Conservation (phyloP, 164 flowering plant species). For the Liquidambar formosana region DNA sequence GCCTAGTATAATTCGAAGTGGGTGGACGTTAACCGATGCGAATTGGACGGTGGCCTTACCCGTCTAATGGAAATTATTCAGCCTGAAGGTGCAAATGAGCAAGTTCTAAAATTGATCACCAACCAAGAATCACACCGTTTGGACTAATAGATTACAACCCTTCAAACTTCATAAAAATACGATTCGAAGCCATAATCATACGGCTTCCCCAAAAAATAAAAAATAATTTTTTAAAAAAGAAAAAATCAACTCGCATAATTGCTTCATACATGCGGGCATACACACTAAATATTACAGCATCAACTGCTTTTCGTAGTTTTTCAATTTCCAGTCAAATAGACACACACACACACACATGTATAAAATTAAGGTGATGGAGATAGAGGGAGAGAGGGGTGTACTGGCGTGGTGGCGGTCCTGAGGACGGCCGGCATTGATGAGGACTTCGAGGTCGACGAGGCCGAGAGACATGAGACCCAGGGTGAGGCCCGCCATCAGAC, state of each 20-base stretch:
- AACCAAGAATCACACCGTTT: background rate
- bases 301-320: too few relatives aligned
- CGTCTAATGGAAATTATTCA: too few relatives aligned
- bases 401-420: conserved; percentile 79
- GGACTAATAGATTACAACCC: background rate
- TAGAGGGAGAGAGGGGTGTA: conserved; percentile 18
- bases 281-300: too few relatives aligned
- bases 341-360: background rate
- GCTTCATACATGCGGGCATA: too few relatives aligned
- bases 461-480: conserved; percentile 94
- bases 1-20: background rate
- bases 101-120: background rate
- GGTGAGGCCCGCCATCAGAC: conserved; percentile 93
- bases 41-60: too few relatives aligned
- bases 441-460: conserved; percentile 93
- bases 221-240: too few relatives aligned
- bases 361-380: background rate
- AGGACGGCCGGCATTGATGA: conserved; percentile 83
- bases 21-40: too few relatives aligned
- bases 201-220: too few relatives aligned
- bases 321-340: too few relatives aligned
- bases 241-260: too few relatives aligned
- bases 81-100: too few relatives aligned
- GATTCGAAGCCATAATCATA: background rate
- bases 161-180: background rate